These are phyloP conservation scores for Lasiosphaeria ovina DNA, from an alignment of 495 filamentous ascomycete genomes.

Conservation along the genomic window DNA sequence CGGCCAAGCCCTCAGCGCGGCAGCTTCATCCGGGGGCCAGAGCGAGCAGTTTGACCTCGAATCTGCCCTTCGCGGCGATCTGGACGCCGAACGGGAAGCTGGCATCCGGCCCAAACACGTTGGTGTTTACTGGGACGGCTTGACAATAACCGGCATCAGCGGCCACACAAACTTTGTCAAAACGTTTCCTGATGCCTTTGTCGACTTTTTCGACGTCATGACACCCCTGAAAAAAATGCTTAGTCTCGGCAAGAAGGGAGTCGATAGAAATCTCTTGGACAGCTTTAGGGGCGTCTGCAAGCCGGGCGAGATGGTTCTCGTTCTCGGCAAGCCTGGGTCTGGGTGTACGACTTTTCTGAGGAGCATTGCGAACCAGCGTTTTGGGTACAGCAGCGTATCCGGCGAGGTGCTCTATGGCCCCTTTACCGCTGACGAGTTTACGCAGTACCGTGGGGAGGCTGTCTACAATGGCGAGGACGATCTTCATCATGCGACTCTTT, in stretches of 20 bases:
- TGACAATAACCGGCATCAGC: constrained; percentile 76
- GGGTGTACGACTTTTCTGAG: constrained; percentile 90
- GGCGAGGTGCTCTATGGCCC: constrained; percentile 81
- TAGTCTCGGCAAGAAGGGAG: constrained; percentile 58
- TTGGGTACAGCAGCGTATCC: constrained; percentile 71
- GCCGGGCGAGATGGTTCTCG: constrained; percentile 87
- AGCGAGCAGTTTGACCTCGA: constrained; percentile 71
- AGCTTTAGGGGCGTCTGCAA: constrained; percentile 55
- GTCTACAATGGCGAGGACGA: constrained; percentile 88
- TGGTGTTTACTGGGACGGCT: constrained; percentile 73
- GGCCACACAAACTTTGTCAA: constrained; percentile 74
- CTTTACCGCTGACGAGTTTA: constrained; percentile 56
- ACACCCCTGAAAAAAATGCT: constrained; percentile 58
- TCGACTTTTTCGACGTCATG: constrained; percentile 71
- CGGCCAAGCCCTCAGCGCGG: constrained; percentile 48
- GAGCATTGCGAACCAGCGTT: constrained; percentile 75
- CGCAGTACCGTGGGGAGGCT: constrained; percentile 73
- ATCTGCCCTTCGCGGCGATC: constrained; percentile 62
- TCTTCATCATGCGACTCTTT: constrained; percentile 75
- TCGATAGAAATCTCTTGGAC: constrained; percentile 62
- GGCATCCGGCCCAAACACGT: constrained; percentile 79
- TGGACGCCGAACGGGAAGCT: constrained; percentile 65
- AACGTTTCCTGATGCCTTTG: constrained; percentile 79
- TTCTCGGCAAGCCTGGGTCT: constrained; percentile 80
- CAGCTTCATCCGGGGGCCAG: constrained; percentile 43